Evolutionary conservation across 129 eudicot genomes (phyloP), one percentile per base, ranked within the genome.

Genomic region (Flaveria robusta): DNA sequence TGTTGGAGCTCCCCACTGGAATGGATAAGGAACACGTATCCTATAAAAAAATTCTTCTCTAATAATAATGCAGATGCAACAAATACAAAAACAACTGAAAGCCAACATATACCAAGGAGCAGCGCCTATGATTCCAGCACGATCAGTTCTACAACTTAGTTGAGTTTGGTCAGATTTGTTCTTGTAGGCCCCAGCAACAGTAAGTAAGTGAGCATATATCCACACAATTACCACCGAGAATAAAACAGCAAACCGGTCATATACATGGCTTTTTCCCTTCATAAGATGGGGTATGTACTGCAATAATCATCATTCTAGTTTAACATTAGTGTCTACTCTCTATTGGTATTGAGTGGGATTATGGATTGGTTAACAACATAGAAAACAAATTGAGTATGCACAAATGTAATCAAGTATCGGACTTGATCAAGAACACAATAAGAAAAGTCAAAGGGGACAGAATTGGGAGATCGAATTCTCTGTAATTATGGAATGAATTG

Each of bases 1-100:
- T 6, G 96, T 88, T 14, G 99, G 99, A 74, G 99, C 96, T 79
- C 99, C 99, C 97, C 97, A 94, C 80, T 94, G 99, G 84, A 94
- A 94, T 13, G 99, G 99, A 79, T 94, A 94, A 19, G 99, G 99
- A 70, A 94, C 87, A 68, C 96, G 88, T 45, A 94, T 94, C 99
- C 99, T 94, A 78, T 64, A 82, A 43, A 31, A 46, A 34, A 55
- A 18, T 13, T 14, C 7, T 14, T 63, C 45, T 13, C 42, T 79
- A 20, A 66, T 42, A 55, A 64, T 24, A 18, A 22, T 20, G 68
- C 26, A 31, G 66, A 72, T 52, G 16, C 50, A 26, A 54, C 11
- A 1, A 7, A 63, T 71, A 37, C 11, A 72, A 12, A 79, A 41
- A 51, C 20, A 42, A 54, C 5, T 20, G 7, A 31, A 11, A 66